Evolutionary conservation across 148 eudicot species (phyloP).

Genomic region (Selenicereus undatus): DNA sequence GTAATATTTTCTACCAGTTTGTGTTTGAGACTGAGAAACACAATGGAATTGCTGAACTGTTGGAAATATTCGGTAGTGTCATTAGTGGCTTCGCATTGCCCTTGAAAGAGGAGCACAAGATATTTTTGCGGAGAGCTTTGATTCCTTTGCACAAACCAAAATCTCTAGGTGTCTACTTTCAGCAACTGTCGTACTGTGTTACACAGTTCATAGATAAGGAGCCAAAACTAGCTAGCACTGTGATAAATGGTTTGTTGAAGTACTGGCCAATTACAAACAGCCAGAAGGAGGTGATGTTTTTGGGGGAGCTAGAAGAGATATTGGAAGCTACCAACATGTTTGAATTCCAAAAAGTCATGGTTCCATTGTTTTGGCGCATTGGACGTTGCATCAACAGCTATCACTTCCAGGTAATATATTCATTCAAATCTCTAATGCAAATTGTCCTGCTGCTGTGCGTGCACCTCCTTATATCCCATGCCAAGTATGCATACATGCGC

Average conservation of each 20-base stretch:
- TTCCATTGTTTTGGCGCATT: constrained; percentile 70
- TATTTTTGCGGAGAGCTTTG: constrained; percentile 69
- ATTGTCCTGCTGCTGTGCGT: background rate
- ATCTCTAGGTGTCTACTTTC: constrained; percentile 70
- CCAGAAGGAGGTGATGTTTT: constrained; percentile 93
- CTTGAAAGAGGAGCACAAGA: constrained; percentile 92
- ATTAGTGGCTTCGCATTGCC: constrained; percentile 93
- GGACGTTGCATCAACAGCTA: constrained; percentile 87
- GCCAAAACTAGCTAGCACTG: constrained; percentile 71
- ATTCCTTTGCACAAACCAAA: constrained; percentile 89
- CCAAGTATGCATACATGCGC: background rate
- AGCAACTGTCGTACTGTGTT: constrained; percentile 77
- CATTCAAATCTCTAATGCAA: background rate
- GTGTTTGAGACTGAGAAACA: constrained; percentile 75
- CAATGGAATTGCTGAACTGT: constrained; percentile 86
- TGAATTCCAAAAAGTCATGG: constrained; percentile 88
- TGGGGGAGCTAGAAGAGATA: constrained; percentile 87
- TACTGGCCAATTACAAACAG: constrained; percentile 93
- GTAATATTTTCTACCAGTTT: constrained; percentile 70
- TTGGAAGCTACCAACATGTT: constrained; percentile 69
- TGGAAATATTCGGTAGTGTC: constrained; percentile 95
- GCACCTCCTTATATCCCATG: background rate
- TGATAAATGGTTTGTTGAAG: constrained; percentile 74
- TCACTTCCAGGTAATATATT: constrained; percentile 74
- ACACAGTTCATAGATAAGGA: constrained; percentile 90